A percentile compares a stretch with the other conserved stretches of the same genome.
Conservation (phyloP, 768 basidiomycete genomes). For the Lentinula lateritia region DNA sequence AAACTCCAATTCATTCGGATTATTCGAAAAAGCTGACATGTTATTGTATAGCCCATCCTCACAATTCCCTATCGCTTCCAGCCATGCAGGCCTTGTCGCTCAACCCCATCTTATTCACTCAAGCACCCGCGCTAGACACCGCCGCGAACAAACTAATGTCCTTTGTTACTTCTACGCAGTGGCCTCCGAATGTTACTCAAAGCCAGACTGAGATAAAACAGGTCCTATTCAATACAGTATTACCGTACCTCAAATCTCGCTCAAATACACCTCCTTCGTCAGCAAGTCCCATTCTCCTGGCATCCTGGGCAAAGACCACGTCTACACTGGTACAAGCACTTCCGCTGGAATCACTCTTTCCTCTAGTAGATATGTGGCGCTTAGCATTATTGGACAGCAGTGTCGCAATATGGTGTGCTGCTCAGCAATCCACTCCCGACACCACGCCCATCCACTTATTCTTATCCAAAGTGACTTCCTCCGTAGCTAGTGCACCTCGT, state of each 20-base stretch:
- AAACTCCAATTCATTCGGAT: not conserved
- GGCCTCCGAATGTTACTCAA: constrained; percentile 23
- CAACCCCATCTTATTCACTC: constrained; percentile 70
- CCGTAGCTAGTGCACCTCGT: constrained; percentile 29
- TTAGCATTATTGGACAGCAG: constrained; percentile 64
- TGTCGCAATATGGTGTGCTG: constrained; percentile 46
- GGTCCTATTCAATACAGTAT: constrained; percentile 40
- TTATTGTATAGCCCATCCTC: constrained; percentile 66
- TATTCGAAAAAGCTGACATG: not conserved
- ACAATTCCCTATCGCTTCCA: constrained; percentile 54
- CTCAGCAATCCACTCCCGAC: constrained; percentile 15
- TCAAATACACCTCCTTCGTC: constrained; percentile 16
- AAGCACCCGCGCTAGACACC: constrained; percentile 63
- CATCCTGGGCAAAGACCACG: constrained; percentile 45
- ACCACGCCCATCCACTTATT: constrained; percentile 40
- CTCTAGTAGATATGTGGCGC: constrained; percentile 79
- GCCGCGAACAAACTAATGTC: constrained; percentile 55
- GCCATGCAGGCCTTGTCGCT: constrained; percentile 58
- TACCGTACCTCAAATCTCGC: constrained; percentile 62
- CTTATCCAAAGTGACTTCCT: constrained; percentile 35
- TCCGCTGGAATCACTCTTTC: constrained; percentile 59
- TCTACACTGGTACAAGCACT: constrained; percentile 38
- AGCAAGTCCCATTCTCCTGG: constrained; percentile 33
- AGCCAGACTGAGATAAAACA: constrained; percentile 39
- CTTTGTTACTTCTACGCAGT: constrained; percentile 50